Evolutionary conservation across 495 filamentous ascomycete genomes (phyloP).

Genomic region (Venustampulla echinocandica): DNA sequence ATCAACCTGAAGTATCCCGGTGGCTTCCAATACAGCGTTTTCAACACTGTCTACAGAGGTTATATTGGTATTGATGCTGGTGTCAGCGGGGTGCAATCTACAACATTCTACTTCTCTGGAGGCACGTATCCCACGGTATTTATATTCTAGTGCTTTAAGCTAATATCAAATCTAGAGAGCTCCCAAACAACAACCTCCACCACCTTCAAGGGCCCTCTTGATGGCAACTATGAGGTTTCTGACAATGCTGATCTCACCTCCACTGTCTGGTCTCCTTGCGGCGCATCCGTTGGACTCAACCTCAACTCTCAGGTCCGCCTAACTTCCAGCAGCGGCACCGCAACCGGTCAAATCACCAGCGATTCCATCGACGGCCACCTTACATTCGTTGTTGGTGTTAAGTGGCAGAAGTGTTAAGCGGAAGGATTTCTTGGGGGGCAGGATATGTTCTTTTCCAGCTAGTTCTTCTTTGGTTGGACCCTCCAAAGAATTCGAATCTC

Average conservation of each 20-base stretch:
- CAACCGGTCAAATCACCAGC: constrained; percentile 28
- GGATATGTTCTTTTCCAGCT: background rate
- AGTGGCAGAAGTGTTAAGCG: constrained; percentile 21
- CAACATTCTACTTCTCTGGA: constrained; percentile 30
- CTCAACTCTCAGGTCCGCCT: constrained; percentile 32
- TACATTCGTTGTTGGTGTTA: constrained; percentile 25
- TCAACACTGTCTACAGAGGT: constrained; percentile 6
- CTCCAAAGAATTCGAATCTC: too few relatives aligned
- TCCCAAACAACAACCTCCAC: constrained; percentile 26
- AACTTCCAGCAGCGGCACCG: constrained; percentile 21
- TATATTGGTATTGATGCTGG: constrained; percentile 4
- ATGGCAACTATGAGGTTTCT: constrained; percentile 26
- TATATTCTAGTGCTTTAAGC: constrained; percentile 23
- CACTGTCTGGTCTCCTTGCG: constrained; percentile 28
- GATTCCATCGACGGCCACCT: constrained; percentile 32
- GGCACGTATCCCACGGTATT: constrained; percentile 22
- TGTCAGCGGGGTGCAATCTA: constrained; percentile 20
- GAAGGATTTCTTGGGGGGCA: background rate
- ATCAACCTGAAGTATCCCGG: constrained; percentile 35
- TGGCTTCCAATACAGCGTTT: constrained; percentile 32
- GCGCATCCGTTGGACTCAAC: constrained; percentile 26
- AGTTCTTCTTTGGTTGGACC: background rate
- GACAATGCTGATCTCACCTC: constrained; percentile 28
- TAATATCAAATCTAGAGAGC: constrained; percentile 25
- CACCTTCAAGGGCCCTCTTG: constrained; percentile 29